Conservation (phyloP, 495 filamentous ascomycete species). For the Xylaria cubensis region DNA sequence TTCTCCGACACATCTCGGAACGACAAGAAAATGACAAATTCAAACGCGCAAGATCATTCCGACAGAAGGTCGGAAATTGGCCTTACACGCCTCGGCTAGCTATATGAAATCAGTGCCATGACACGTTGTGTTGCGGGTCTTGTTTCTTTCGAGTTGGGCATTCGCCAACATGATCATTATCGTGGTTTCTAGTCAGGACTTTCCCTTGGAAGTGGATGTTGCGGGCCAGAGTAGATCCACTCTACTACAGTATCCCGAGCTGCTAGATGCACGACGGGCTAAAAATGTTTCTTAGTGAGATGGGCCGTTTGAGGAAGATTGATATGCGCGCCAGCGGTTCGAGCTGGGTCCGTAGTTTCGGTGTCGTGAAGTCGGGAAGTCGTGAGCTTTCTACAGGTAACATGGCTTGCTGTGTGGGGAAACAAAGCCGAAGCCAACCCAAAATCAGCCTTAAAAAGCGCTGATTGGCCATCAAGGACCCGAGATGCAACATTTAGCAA, state of each 20-base stretch:
- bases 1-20: conserved; percentile 20
- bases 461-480: conserved; percentile 19
- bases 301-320: conserved; percentile 30
- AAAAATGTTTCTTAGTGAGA: conserved; percentile 30
- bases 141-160: not conserved
- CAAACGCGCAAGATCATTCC: conserved; percentile 7
- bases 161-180: not conserved
- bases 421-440: not conserved
- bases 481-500: conserved; percentile 16
- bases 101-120: not conserved
- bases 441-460: not conserved
- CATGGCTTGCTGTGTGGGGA: conserved; percentile 9
- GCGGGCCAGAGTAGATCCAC: conserved; percentile 19
- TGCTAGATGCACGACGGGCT: conserved; percentile 32
- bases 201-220: conserved; percentile 19
- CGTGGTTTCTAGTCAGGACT: conserved; percentile 23
- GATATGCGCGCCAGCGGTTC: conserved; percentile 32
- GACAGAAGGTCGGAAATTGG: not conserved
- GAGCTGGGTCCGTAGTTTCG: conserved; percentile 3
- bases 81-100: not conserved
- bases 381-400: not conserved
- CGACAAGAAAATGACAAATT: conserved; percentile 14
- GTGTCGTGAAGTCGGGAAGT: conserved; percentile 16
- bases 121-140: conserved; percentile 12
- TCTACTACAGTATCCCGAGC: conserved; percentile 19